Evolutionary conservation across 2,329 filamentous ascomycete genomes (phyloP), one percentile per base, ranked within the genome.

Genomic region (Zymoseptoria crescenta): DNA sequence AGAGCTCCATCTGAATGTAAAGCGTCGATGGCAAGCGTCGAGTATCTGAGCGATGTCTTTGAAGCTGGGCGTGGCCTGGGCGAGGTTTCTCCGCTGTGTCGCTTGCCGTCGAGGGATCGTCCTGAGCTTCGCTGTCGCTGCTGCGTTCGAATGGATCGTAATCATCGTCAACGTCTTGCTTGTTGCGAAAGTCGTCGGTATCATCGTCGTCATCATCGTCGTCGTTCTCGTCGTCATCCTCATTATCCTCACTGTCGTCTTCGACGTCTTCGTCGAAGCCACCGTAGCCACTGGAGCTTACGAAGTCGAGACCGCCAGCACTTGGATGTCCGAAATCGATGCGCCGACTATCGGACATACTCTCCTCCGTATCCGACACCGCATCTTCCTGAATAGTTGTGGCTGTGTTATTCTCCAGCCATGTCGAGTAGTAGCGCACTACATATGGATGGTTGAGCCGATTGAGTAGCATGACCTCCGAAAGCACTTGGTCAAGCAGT

Each of bases 1-100:
- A 99, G 66, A 96, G 96, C 72, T 99, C 94, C 94, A 99, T 99
- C 61, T 96, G 94, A 58, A 99, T 97, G 72, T 96, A 99, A 49
- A 99, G 80, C 6, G 92, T 87, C 0, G 88, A 92, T 56, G 83
- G 83, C 61, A 83, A 81, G 50, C 81, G 79, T 57, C 62, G 65
- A 20, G 77, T 76, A 57, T 75, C 74, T 13, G 79, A 80, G 56
- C 76, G 76, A 19, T 79, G 80, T 55, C 75, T 74, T 52, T 74
- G 72, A 9, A 77, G 72, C 8, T 54, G 57, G 5, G 63, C 51
- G 20, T 49, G 24, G 50, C 9, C 51, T 48, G 21, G 52, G 51
- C 21, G 57, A 59, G 10, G 52, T 56, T 21, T 45, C n/a, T 30
- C 24, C n/a, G 51, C 29, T 10, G 24, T 29, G 21, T 49, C 58